phyloP scores from a whole-genome alignment of 169 alveolate genomes.

The Eimeria falciformis region DNA sequence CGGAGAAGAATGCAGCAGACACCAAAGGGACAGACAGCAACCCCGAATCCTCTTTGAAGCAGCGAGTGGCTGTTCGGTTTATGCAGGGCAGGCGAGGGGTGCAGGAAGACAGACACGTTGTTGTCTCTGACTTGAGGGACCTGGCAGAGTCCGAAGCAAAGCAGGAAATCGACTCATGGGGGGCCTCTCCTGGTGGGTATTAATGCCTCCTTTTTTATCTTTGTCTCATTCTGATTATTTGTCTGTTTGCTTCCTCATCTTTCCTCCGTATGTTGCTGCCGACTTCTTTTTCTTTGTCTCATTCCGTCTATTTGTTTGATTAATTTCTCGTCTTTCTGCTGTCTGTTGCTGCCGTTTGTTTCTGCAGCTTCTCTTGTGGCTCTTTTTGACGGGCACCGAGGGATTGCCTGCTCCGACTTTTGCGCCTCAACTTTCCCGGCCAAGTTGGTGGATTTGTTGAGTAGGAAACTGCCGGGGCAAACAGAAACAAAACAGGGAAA shows the following conservation, averaged over 20 bases:
- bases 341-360: not conserved
- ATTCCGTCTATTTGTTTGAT: too few relatives aligned
- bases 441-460: constrained; percentile 3
- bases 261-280: not conserved
- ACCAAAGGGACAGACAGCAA: too few relatives aligned
- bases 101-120: constrained; percentile 75
- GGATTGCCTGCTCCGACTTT: constrained; percentile 61
- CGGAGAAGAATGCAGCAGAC: too few relatives aligned
- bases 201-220: not conserved
- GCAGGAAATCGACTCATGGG: not conserved
- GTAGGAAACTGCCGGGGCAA: constrained; percentile 7
- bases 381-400: constrained; percentile 77
- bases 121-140: not conserved
- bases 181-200: not conserved
- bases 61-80: constrained; percentile 26
- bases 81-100: constrained; percentile 75
- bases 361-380: constrained; percentile 47
- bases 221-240: not conserved
- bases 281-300: not conserved
- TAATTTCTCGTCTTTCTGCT: too few relatives aligned
- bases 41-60: not conserved
- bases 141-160: not conserved
- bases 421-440: constrained; percentile 58
- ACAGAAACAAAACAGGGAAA: not conserved
- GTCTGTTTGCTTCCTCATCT: not conserved